Percentiles rank a stretch among this genome's conserved stretches.
These are phyloP conservation scores for Phialemonium atrogriseum DNA, from an alignment of 2,329 filamentous ascomycete genomes.

Conservation along the genomic window DNA sequence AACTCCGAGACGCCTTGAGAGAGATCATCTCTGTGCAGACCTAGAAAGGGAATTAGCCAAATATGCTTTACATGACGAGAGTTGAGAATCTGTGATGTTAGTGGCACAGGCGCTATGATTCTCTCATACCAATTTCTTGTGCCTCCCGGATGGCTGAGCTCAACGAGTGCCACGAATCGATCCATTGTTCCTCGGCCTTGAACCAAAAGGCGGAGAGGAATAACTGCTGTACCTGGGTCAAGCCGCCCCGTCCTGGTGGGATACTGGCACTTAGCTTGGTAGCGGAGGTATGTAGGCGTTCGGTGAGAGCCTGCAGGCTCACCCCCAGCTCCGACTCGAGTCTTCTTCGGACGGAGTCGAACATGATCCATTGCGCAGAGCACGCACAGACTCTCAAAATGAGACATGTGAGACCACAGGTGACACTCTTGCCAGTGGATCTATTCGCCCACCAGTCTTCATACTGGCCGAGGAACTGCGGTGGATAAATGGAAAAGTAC, in stretches of 20 bases:
- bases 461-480: slow-evolving; percentile 34
- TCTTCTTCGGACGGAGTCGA: slow-evolving; percentile 23
- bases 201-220: slow-evolving; percentile 37
- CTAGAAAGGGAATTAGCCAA: slow-evolving; percentile 14
- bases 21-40: slow-evolving; percentile 28
- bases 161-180: slow-evolving; percentile 39
- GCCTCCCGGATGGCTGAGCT: slow-evolving; percentile 34
- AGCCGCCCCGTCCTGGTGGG: slow-evolving; percentile 30
- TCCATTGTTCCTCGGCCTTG: slow-evolving; percentile 36
- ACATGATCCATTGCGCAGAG: slow-evolving; percentile 31
- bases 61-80: background rate
- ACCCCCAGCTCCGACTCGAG: slow-evolving; percentile 35
- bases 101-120: no score
- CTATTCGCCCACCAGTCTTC: slow-evolving; percentile 36
- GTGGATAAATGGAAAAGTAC: slow-evolving; percentile 36
- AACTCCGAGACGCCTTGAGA: slow-evolving; percentile 30
- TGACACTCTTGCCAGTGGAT: slow-evolving; percentile 23
- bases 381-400: slow-evolving; percentile 36
- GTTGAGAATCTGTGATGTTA: no score
- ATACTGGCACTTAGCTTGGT: slow-evolving; percentile 33
- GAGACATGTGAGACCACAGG: slow-evolving; percentile 36
- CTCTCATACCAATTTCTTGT: slow-evolving; percentile 39
- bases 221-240: slow-evolving; percentile 39
- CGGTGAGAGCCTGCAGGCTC: slow-evolving; percentile 26
- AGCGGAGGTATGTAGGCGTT: slow-evolving; percentile 31